Percentiles rank a stretch among this genome's conserved stretches.
These are phyloP conservation scores for Fomitopsis palustris DNA, from an alignment of 1,284 basidiomycete species.

Conservation along the genomic window DNA sequence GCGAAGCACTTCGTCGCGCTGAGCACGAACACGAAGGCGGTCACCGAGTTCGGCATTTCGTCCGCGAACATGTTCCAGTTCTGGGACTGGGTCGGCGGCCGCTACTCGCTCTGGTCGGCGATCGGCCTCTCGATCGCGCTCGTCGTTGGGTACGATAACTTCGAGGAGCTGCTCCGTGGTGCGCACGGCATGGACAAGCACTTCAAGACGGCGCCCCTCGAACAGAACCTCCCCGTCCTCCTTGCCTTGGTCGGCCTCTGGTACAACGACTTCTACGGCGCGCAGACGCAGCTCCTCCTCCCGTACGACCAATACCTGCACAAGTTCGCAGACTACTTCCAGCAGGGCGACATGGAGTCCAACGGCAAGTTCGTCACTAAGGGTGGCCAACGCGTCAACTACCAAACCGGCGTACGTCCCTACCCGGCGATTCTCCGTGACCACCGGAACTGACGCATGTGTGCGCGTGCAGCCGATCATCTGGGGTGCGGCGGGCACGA, in stretches of 20 bases:
- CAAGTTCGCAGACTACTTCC: slow-evolving; percentile 99
- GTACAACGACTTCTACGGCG: slow-evolving; percentile 98
- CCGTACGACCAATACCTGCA: slow-evolving; percentile 99
- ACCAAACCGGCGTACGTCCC: slow-evolving; percentile 89
- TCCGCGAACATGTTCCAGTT: slow-evolving; percentile 98
- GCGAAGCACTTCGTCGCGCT: slow-evolving; percentile 99
- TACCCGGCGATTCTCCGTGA: not conserved
- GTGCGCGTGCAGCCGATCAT: slow-evolving; percentile 75
- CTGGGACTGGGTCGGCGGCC: slow-evolving; percentile 99
- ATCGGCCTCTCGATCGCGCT: slow-evolving; percentile 95
- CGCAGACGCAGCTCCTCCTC: slow-evolving; percentile 92
- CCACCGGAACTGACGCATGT: not conserved
- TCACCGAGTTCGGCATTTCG: slow-evolving; percentile 93
- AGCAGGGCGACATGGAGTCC: slow-evolving; percentile 99
- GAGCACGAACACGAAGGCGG: slow-evolving; percentile 93
- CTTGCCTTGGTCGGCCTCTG: slow-evolving; percentile 93
- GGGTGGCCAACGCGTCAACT: slow-evolving; percentile 86
- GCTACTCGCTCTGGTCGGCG: slow-evolving; percentile 98
- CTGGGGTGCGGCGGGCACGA: slow-evolving; percentile 98
- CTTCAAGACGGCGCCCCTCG: slow-evolving; percentile 85
- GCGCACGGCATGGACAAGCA: slow-evolving; percentile 98
- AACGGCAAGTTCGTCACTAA: slow-evolving; percentile 98
- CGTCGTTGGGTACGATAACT: slow-evolving; percentile 93
- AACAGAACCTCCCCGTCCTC: slow-evolving; percentile 91
- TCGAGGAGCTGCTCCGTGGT: slow-evolving; percentile 85